phyloP scores from a whole-genome alignment of 805 yeast species.

The Candida morakotiae region DNA sequence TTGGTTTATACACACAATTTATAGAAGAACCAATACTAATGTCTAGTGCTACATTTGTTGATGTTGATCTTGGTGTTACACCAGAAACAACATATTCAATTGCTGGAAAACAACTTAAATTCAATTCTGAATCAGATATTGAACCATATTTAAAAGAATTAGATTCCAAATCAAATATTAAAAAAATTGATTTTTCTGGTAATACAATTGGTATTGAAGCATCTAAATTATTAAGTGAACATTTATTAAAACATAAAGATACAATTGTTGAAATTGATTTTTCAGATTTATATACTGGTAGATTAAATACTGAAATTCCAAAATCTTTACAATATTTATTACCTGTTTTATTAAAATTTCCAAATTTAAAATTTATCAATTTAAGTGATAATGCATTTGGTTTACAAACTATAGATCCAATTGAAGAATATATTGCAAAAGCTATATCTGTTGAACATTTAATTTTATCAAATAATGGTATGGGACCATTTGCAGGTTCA shows the following conservation, averaged over 20 bases:
- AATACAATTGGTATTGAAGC: conserved; percentile 94
- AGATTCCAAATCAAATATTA: conserved; percentile 28
- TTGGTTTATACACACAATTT: conserved; percentile 4
- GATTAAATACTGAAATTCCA: conserved; percentile 93
- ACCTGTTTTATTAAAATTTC: conserved; percentile 66
- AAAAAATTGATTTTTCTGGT: conserved; percentile 78
- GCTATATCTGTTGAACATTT: conserved; percentile 82
- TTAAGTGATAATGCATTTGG: conserved; percentile 97
- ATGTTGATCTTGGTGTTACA: conserved; percentile 33
- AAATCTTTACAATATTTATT: conserved; percentile 68
- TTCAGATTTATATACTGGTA: conserved; percentile 91
- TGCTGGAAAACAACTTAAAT: conserved; percentile 71
- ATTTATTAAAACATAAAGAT: conserved; percentile 40
- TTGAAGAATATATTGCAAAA: conserved; percentile 70
- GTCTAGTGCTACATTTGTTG: conserved; percentile 15
- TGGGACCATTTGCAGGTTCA: conserved; percentile 98
- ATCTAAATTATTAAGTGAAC: conserved; percentile 63
- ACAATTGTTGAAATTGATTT: conserved; percentile 68
- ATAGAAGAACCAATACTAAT: no score
- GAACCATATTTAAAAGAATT: conserved; percentile 65
- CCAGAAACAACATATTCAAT: conserved; percentile 49
- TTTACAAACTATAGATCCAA: conserved; percentile 86
- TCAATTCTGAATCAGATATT: conserved; percentile 70
- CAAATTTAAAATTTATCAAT: conserved; percentile 68
- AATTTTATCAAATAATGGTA: conserved; percentile 89